Evolutionary conservation across 305 asterid species (phyloP), one percentile per base, ranked within the genome.

Genomic region (Fraxinus albicans): DNA sequence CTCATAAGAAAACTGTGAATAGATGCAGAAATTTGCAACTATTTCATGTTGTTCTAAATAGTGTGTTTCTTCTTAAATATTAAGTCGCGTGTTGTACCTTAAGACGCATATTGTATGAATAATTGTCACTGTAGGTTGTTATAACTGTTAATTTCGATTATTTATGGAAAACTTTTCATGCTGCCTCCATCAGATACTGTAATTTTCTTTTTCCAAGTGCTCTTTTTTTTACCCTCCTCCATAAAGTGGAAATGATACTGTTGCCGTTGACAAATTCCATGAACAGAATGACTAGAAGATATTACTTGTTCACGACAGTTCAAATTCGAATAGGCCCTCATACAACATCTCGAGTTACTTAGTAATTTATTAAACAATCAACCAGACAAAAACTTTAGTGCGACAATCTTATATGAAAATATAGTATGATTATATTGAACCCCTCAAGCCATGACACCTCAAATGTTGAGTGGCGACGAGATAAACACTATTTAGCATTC

Each of bases 1-100:
- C 92, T 85, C 88, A 13, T 94, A 85, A 86, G 74, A 50, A 85
- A 79, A 85, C 65, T 33, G 78, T 42, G 27, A 83, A 84, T 72
- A 4, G 78, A 80, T 72, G 80, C 72, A 23, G 76, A 77, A 87
- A 63, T 74, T 35, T 69, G 73, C 85, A 60, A 77, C 88, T 83
- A 34, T 36, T 74, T 75, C 13, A 58, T 70, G 40, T 87, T 77
- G 79, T 69, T 60, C 75, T 35, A 70, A 81, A 77, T 81, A 81
- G 80, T 80, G 73, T 72, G 76, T 77, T 77, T 63, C 78, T 79
- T 67, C 40, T 83, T 67, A 73, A 67, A 73, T 86, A 83, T 40
- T 50, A 77, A 82, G 81, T 78, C 80, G 81, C 83, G 65, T 83
- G 65, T 79, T 74, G 79, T 81, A 84, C 76, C 76, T 70, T 29